Evolutionary conservation across 805 yeast species (phyloP), one percentile per base, ranked within the genome.

Genomic region (Peterozyma xylosa): DNA sequence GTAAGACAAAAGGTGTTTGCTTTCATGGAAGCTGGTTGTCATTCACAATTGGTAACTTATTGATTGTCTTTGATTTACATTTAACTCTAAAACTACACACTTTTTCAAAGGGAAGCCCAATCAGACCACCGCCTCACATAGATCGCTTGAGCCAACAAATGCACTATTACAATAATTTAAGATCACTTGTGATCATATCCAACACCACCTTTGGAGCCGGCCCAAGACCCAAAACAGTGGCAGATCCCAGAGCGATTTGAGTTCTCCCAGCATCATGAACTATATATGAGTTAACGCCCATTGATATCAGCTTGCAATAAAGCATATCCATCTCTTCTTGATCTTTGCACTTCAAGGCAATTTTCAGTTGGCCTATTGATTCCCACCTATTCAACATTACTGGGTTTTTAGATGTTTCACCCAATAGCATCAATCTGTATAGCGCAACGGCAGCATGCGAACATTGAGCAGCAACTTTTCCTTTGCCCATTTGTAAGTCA

Each of bases 211-310:
- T 86, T 17, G 98, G 97, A 15, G 96, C 98, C 1, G 99, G 99
- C 0, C 99, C 99, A 27, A 93, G 60, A 1, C 98, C 99, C n/a
- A 93, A 65, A 1, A 93, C 98, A 0, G 99, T 93, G 2, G 95
- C 95, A 47, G 93, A 82, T 1, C 98, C 98, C 5, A 96, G 85
- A n/a, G 87, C 95, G 41, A 93, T 79, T 60, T 93, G 97, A 1
- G 99, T 91, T 54, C 97, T 75, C 3, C 99, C 99, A 21, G 99
- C 99, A 65, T 93, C 99, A 53, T 85, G 95, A 34, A 93, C 88
- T 5, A 87, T 75, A 50, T 80, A 76, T 2, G 91, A 78, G 54
- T 88, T 85, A 14, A 93, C 74, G 6, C 90, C 90, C 44, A 86
- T 55, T 2, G 88, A 78, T 33, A 86, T 74, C 1, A 97, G 97